These are phyloP conservation scores for Vairimorpha ceranae DNA, from an alignment of 371 early-diverging fungal genomes.

Conservation along the genomic window DNA sequence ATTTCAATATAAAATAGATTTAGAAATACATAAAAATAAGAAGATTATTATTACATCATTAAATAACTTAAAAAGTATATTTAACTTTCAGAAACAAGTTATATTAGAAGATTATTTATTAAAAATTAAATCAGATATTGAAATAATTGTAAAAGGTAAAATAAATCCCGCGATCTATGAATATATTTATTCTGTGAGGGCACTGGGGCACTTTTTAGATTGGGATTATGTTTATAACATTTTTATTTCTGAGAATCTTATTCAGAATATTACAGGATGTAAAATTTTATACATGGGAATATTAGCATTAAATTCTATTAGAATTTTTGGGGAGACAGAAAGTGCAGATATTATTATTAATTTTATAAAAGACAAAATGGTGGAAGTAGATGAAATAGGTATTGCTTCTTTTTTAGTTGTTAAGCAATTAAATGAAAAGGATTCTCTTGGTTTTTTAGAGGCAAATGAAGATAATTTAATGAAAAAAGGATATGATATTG, in stretches of 20 bases:
- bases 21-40: conserved; percentile 15
- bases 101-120: conserved; percentile 14
- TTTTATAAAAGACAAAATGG: conserved; percentile 14
- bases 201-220: conserved; percentile 57
- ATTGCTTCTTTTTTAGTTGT: conserved; percentile 48
- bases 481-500: neutral
- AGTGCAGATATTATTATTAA: conserved; percentile 50
- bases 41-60: conserved; percentile 4
- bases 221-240: conserved; percentile 63
- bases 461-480: neutral
- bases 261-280: conserved; percentile 19
- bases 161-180: conserved; percentile 16
- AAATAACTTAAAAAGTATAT: conserved; percentile 26
- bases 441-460: neutral
- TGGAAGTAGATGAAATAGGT: conserved; percentile 17
- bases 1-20: conserved; percentile 39
- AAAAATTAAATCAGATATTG: conserved; percentile 4
- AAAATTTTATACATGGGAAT: conserved; percentile 45
- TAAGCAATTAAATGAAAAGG: conserved; percentile 45
- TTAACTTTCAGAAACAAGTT: neutral
- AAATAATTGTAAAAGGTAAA: conserved; percentile 9
- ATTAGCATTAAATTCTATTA: conserved; percentile 36
- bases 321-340: conserved; percentile 47
- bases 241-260: conserved; percentile 49
- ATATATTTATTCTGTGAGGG: conserved; percentile 37